Base-by-base conservation (phyloP, 2,329 filamentous ascomycete genomes). In the Hypocrella siamensis region DNA sequence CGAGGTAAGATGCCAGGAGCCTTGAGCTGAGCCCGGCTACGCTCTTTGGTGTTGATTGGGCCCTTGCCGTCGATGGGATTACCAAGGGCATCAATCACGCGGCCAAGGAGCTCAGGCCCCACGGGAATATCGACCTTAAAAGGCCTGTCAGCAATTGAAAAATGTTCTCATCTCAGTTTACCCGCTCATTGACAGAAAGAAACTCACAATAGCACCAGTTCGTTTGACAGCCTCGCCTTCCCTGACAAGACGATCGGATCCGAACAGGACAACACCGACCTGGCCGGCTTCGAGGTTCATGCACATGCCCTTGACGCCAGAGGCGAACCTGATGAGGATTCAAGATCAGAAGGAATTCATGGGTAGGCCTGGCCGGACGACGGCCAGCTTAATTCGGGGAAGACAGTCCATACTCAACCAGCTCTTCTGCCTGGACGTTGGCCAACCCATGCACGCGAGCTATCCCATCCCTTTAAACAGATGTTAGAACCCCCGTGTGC, bases 381-480 rank as follows among this genome's bases (percentile, higher is more conserved):
- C 8, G 19, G 18, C 18, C 9, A 12, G 28, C 11, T 7, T 21
- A 32, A 17, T 14, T 12, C 19, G 35, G 26, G 28, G 9, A 29
- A 19, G 14, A 28, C n/a, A 45, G 38, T 41, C 80, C 85, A 54
- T 84, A 94, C 86, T 98, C 90, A 60, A 98, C 90, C 61, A 98
- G 81, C 75, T 98, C 90, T 70, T 98, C 90, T 53, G 90, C 88
- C 75, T 98, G 90, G 68, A 98, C 90, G 63, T 98, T 98, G 81
- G 76, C 83, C 84, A 98, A 86, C 60, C 90, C 90, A 67, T 98
- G 86, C 51, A 98, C 88, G 86, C 90, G 88, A 61, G 90, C 90
- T 59, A 98, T 98, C 93, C 90, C 90, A 71, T 98, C 90, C 90
- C 90, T 96, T n/a, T n/a, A n/a, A n/a, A n/a, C n/a, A n/a, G n/a